Percentiles rank a stretch among this genome's conserved stretches.
These are phyloP conservation scores for Metschnikowia peoriensis DNA, from an alignment of 805 yeast species.

Conservation along the genomic window DNA sequence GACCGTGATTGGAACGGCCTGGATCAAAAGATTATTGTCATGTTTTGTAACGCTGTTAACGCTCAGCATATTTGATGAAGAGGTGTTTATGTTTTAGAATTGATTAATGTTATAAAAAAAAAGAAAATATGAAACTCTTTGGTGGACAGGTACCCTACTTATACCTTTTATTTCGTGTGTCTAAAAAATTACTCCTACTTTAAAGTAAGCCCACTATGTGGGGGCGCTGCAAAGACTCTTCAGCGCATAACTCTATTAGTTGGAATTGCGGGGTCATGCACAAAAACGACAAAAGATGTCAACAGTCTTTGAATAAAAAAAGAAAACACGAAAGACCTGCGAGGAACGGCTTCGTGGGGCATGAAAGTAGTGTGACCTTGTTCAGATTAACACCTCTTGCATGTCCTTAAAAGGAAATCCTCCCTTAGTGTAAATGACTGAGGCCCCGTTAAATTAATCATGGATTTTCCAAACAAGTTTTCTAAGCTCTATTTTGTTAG, in stretches of 20 bases:
- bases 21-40: background rate
- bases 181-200: background rate
- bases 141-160: background rate
- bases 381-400: background rate
- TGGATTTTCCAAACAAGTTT: too few species aligned
- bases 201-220: background rate
- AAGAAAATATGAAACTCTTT: too few species aligned
- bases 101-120: background rate
- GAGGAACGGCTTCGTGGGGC: background rate
- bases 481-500: too few species aligned
- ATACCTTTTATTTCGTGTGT: background rate
- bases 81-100: background rate
- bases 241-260: too few species aligned
- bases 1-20: conserved; percentile 5
- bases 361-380: background rate
- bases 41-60: conserved; percentile 1
- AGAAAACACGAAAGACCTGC: background rate
- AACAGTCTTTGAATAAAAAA: too few species aligned
- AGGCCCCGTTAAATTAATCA: too few species aligned
- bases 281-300: background rate
- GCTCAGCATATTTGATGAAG: conserved; percentile 3
- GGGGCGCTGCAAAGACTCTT: too few species aligned
- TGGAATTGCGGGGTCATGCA: background rate
- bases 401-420: background rate
- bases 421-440: background rate